Conservation (phyloP, 1,284 basidiomycete species). For the Heterobasidion annosum region DNA sequence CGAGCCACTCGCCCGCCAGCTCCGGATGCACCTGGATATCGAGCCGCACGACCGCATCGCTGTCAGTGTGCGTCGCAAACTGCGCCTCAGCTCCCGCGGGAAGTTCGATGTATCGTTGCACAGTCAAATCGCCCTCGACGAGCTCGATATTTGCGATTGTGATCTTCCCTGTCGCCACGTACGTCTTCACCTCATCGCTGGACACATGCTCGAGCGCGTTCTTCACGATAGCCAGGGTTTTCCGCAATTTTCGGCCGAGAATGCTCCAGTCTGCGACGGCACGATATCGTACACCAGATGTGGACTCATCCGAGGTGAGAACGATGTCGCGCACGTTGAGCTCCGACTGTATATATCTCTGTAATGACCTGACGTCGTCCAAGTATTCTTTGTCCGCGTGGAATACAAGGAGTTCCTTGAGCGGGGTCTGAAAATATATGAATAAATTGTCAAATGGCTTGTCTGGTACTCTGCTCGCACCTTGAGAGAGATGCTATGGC, state of each 20-base stretch:
- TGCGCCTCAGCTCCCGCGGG: constrained; percentile 49
- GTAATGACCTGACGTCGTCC: constrained; percentile 78
- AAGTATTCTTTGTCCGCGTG: constrained; percentile 84
- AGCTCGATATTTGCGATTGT: constrained; percentile 88
- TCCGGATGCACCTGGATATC: constrained; percentile 86
- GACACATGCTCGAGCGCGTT: constrained; percentile 76
- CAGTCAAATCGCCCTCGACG: constrained; percentile 82
- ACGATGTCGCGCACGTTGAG: constrained; percentile 90
- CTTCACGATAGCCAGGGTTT: constrained; percentile 88
- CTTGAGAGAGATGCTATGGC: constrained; percentile 85
- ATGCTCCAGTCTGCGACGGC: constrained; percentile 95
- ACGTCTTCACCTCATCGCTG: constrained; percentile 81
- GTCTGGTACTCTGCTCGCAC: constrained; percentile 27
- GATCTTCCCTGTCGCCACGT: constrained; percentile 71
- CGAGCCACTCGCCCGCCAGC: constrained; percentile 81
- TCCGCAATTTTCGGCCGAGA: constrained; percentile 90
- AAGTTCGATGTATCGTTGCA: constrained; percentile 87
- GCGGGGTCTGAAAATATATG: constrained; percentile 56
- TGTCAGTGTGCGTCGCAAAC: constrained; percentile 86
- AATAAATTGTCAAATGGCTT: neutral
- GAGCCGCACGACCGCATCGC: constrained; percentile 89
- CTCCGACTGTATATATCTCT: constrained; percentile 90
- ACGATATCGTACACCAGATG: constrained; percentile 86
- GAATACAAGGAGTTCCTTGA: constrained; percentile 93
- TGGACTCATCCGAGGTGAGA: constrained; percentile 83